Percentiles rank a stretch among this genome's conserved stretches.
phyloP scores from a whole-genome alignment of 768 basidiomycete genomes.

The Agrocybe praecox region DNA sequence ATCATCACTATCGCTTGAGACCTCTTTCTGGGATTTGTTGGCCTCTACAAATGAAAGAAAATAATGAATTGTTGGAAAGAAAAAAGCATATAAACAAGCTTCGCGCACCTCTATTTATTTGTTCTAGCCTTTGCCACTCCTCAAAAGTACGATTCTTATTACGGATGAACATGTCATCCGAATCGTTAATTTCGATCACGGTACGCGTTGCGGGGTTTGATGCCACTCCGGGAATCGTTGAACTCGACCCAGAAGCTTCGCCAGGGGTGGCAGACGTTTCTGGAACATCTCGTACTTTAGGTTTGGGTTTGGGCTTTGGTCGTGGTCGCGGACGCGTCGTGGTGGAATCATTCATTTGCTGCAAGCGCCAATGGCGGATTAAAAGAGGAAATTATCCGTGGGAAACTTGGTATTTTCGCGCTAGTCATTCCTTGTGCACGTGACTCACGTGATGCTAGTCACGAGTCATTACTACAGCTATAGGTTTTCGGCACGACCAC shows the following conservation, averaged over 20 bases:
- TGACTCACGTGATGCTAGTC: slow-evolving; percentile 18
- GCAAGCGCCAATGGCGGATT: slow-evolving; percentile 21
- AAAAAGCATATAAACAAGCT: background rate
- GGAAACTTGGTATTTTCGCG: slow-evolving; percentile 32
- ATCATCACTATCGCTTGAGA: slow-evolving; percentile 26
- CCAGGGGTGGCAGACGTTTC: slow-evolving; percentile 13
- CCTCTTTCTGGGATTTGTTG: slow-evolving; percentile 9
- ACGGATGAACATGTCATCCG: slow-evolving; percentile 71
- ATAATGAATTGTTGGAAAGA: background rate
- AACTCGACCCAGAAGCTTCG: slow-evolving; percentile 11
- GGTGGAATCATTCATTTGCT: slow-evolving; percentile 30
- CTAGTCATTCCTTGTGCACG: slow-evolving; percentile 36
- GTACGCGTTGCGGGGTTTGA: slow-evolving; percentile 11
- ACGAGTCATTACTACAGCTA: background rate
- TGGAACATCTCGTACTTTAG: slow-evolving; percentile 22
- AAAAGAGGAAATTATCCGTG: slow-evolving; percentile 40
- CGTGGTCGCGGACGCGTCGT: slow-evolving; percentile 58
- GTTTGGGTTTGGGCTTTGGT: slow-evolving; percentile 55
- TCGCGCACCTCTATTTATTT: slow-evolving; percentile 55
- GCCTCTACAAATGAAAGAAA: slow-evolving; percentile 12
- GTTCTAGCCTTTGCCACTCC: slow-evolving; percentile 62
- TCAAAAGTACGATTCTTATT: slow-evolving; percentile 59
- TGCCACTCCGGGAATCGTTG: slow-evolving; percentile 1
- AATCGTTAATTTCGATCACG: slow-evolving; percentile 45
- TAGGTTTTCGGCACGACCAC: background rate